phyloP scores from a whole-genome alignment of 176 grass and related monocot genomes.

The Bonia amplexicaulis region DNA sequence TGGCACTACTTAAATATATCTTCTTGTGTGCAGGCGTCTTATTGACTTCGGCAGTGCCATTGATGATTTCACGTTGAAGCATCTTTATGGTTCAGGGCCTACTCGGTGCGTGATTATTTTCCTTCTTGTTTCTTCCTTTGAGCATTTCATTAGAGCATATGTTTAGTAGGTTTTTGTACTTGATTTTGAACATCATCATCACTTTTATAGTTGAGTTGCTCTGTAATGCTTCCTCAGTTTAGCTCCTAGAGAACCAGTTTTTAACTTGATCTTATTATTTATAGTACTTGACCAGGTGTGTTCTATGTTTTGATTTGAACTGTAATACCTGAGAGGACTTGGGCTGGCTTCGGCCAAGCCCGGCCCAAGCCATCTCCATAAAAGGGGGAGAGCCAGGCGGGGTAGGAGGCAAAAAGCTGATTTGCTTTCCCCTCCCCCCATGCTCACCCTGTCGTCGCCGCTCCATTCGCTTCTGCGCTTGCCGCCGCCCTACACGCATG shows the following conservation, averaged over 20 bases:
- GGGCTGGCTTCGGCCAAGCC: too few relatives aligned
- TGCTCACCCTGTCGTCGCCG: too few relatives aligned
- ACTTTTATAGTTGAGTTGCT: not conserved
- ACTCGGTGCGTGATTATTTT: conserved; percentile 54
- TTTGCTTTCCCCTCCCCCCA: too few relatives aligned
- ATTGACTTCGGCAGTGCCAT: conserved; percentile 98
- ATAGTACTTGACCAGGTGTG: not conserved
- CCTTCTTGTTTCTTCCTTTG: conserved; percentile 20
- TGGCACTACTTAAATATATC: conserved; percentile 7
- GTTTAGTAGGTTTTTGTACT: not conserved
- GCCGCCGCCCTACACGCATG: too few relatives aligned
- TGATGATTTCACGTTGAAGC: conserved; percentile 94
- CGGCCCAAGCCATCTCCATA: too few relatives aligned
- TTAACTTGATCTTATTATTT: not conserved
- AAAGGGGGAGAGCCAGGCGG: too few relatives aligned
- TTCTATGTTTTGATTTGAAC: conserved; percentile 6
- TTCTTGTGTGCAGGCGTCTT: conserved; percentile 60
- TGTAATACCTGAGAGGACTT: too few relatives aligned
- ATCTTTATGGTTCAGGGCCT: conserved; percentile 86
- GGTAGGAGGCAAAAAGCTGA: too few relatives aligned
- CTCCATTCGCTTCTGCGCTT: too few relatives aligned
- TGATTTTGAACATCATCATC: not conserved
- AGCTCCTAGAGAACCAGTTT: not conserved
- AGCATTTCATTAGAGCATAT: not conserved
- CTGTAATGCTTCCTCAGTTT: not conserved